Conservation (phyloP, 2,329 filamentous ascomycete species). For the Thyridium curvatum region DNA sequence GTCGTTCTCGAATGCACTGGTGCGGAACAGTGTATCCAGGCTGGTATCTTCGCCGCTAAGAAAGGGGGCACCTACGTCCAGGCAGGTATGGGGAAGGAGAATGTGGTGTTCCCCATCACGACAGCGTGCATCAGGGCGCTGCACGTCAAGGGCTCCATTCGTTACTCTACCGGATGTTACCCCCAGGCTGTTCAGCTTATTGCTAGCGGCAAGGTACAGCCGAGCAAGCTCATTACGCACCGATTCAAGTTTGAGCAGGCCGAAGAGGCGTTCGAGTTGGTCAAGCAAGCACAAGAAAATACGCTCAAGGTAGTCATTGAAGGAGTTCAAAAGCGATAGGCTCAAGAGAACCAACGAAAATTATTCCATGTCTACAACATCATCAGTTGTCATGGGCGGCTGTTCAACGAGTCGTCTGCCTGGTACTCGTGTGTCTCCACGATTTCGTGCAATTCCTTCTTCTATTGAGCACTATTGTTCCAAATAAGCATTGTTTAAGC, state of each 20-base stretch:
- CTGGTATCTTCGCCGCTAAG: constrained; percentile 34
- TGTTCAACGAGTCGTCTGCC: too few relatives aligned
- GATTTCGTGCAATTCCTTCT: too few relatives aligned
- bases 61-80: constrained; percentile 44
- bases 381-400: too few relatives aligned
- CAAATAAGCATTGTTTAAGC: too few relatives aligned
- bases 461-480: too few relatives aligned
- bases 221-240: constrained; percentile 26
- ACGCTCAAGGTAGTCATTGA: constrained; percentile 9
- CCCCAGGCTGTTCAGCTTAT: constrained; percentile 41
- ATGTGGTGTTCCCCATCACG: constrained; percentile 44
- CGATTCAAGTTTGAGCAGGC: constrained; percentile 17
- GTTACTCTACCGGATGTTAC: constrained; percentile 44
- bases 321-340: constrained; percentile 6
- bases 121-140: constrained; percentile 40
- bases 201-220: constrained; percentile 37
- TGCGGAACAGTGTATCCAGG: constrained; percentile 37
- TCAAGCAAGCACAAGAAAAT: constrained; percentile 5
- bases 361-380: too few relatives aligned
- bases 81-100: constrained; percentile 44
- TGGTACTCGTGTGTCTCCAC: too few relatives aligned
- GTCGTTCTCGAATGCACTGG: constrained; percentile 31
- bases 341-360: too few relatives aligned
- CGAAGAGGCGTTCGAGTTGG: constrained; percentile 9
- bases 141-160: constrained; percentile 42